Conservation (phyloP, 2,329 filamentous ascomycete species). For the Sarocladium strictum region DNA sequence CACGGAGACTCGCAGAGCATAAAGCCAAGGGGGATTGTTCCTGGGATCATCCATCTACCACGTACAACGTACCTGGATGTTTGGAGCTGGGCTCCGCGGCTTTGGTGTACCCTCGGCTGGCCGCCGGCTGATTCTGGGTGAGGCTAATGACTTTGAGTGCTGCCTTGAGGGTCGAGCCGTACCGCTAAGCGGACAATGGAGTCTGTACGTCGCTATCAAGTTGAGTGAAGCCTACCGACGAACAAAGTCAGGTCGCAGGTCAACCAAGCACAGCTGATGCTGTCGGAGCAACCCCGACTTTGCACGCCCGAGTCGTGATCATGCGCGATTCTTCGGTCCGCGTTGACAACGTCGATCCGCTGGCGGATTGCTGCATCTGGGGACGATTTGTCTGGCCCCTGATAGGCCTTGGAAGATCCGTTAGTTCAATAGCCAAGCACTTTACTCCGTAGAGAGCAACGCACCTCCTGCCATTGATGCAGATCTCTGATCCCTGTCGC, state of each 20-base stretch:
- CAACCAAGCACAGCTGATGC: too few species aligned
- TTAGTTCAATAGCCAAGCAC: background rate
- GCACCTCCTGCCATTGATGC: background rate
- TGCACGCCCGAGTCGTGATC: too few species aligned
- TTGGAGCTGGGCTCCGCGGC: background rate
- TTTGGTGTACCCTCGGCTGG: background rate
- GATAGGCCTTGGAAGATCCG: background rate
- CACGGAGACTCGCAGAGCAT: background rate
- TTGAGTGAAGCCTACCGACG: too few species aligned
- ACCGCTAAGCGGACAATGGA: background rate
- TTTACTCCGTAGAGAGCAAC: background rate
- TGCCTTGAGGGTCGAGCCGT: conserved; percentile 3
- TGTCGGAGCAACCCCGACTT: too few species aligned
- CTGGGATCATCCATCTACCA: background rate
- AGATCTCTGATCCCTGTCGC: background rate
- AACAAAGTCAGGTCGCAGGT: too few species aligned
- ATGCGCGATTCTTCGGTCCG: too few species aligned
- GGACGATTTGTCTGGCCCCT: background rate
- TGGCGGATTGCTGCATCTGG: background rate
- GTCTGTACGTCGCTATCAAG: background rate
- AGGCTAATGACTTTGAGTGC: background rate
- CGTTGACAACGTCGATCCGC: too few species aligned
- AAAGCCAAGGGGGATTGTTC: background rate
- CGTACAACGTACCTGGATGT: too few species aligned
- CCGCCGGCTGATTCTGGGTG: background rate